Conservation (phyloP, 2,329 filamentous ascomycete genomes). For the Penicillium sp. region DNA sequence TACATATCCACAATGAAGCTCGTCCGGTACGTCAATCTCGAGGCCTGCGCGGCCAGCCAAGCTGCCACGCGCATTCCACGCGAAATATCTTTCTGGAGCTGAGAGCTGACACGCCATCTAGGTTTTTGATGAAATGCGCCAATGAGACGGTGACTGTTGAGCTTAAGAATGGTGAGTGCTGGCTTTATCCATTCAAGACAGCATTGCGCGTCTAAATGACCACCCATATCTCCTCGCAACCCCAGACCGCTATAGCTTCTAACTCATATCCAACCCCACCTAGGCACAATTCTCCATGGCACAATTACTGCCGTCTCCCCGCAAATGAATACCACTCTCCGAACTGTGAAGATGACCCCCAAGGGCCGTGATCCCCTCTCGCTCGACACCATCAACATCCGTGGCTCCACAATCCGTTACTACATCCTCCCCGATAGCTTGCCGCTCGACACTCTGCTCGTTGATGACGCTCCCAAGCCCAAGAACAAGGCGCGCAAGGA, state of each 20-base stretch:
- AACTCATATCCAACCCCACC: background rate
- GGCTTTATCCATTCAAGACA: background rate
- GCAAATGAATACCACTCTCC: constrained; percentile 96
- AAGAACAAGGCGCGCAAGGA: constrained; percentile 99
- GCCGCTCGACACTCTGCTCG: constrained; percentile 89
- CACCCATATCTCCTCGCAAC: background rate
- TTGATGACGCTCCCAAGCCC: constrained; percentile 95
- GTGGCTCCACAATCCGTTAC: constrained; percentile 93
- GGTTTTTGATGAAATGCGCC: constrained; percentile 98
- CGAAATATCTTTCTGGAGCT: constrained; percentile 15
- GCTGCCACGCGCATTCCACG: constrained; percentile 13
- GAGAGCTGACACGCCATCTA: constrained; percentile 42
- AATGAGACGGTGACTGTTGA: constrained; percentile 99
- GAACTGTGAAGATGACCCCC: constrained; percentile 94
- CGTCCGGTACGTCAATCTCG: constrained; percentile 69
- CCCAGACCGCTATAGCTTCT: background rate
- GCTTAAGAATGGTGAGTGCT: constrained; percentile 82
- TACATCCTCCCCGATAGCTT: constrained; percentile 95
- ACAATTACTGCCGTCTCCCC: constrained; percentile 96
- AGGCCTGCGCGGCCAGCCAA: background rate
- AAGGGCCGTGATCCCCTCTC: constrained; percentile 83
- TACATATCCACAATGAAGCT: constrained; percentile 77
- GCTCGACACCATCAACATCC: constrained; percentile 94
- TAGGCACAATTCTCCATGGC: constrained; percentile 92
- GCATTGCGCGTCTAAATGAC: background rate